Evolutionary conservation across 441 rosid species (phyloP).

Genomic region (Pelargonium fulgidum): DNA sequence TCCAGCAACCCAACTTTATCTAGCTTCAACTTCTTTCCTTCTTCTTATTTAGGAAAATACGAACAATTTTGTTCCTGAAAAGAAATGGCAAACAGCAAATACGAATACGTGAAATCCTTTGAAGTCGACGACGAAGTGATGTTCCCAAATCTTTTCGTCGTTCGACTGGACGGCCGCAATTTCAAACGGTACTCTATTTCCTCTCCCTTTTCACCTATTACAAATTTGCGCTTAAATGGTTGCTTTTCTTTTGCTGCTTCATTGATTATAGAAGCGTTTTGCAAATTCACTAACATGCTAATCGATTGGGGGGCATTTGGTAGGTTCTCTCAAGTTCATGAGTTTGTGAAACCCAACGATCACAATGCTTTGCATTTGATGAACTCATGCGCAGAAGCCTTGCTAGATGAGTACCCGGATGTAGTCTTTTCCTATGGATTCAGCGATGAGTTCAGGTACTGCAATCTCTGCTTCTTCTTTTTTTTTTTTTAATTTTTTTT

Average conservation of each 20-base stretch:
- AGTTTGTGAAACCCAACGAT: slow-evolving; percentile 74
- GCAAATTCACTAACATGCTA: too few species aligned
- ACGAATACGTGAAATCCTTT: slow-evolving; percentile 78
- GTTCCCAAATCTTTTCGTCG: slow-evolving; percentile 57
- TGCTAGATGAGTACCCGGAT: slow-evolving; percentile 67
- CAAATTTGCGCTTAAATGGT: background rate
- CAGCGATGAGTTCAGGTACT: slow-evolving; percentile 70
- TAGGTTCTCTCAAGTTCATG: slow-evolving; percentile 63
- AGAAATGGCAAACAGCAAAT: slow-evolving; percentile 85
- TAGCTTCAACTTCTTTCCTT: too few species aligned
- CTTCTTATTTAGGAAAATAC: too few species aligned
- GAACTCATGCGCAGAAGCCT: slow-evolving; percentile 62
- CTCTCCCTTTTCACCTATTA: background rate
- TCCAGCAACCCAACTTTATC: too few species aligned
- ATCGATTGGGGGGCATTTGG: background rate
- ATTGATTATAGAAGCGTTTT: too few species aligned
- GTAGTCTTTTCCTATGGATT: slow-evolving; percentile 74
- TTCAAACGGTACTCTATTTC: slow-evolving; percentile 39
- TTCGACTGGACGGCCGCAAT: slow-evolving; percentile 53
- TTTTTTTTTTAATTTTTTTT: too few species aligned
- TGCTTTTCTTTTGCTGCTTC: too few species aligned
- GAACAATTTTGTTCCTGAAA: too few species aligned
- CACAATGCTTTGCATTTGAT: slow-evolving; percentile 56
- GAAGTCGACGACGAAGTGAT: slow-evolving; percentile 65
- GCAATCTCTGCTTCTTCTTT: background rate